Base-by-base conservation (phyloP, 768 basidiomycete species). In the Ramaria rubella region DNA sequence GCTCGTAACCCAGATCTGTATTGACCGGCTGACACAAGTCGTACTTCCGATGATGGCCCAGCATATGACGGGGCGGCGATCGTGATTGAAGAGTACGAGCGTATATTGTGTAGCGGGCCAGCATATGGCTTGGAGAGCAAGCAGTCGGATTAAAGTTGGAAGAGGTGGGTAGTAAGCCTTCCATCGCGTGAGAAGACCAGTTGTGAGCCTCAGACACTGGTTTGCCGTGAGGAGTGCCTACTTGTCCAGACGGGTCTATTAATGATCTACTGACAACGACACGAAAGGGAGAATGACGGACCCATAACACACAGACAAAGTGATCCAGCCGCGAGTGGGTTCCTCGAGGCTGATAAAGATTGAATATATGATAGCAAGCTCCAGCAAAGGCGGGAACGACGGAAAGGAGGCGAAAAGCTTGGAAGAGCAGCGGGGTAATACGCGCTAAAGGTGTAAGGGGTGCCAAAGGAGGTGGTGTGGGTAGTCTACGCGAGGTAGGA, bases 1-100 rank as follows among this genome's bases (percentile, higher is more conserved):
- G 65, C 86, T 88, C 38, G 94, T 95, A 24, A 96, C 94, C 93
- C 94, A 98, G 58, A 96, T 85, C 72, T 96, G 91, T 54, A 97
- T 79, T 62, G 85, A 81, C 53, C 89, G 79, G 61, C 85, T 86
- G 54, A 86, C 75, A 65, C 86, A 90, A 0, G 95, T 96, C 45
- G 90, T 91, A 12, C 86, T 93, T 0, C 86, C 94, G 48, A 97
- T 88, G 11, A 86, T 80, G 3, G 91, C 86, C 95, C 95, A 98
- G 50, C 83, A 86, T 4, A 87, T 72, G n/a, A 90, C 83, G 0
- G 93, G 91, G 8, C 93, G 80, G 31, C 73, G 75, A 17, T 79
- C 77, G 53, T 82, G 75, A 29, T 85, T 83, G 44, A 97, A 76
- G 49, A 93, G 71, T 52, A 76, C 79, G 30, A 95, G 81, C 1